These are phyloP conservation scores for Stropharia rugosoannulata DNA, from an alignment of 768 basidiomycete genomes.

Conservation along the genomic window DNA sequence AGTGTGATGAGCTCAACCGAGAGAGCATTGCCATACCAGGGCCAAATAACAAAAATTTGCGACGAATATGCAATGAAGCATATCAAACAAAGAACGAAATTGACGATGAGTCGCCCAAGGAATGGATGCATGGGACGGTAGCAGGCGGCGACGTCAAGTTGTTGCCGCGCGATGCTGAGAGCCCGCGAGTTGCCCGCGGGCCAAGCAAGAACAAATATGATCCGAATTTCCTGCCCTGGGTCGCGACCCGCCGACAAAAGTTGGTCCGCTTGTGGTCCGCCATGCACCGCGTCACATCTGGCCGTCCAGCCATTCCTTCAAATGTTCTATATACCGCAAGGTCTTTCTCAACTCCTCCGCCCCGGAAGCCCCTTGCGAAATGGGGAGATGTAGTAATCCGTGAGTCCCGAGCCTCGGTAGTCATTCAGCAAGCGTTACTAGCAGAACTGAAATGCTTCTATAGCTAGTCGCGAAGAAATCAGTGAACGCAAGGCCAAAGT, in stretches of 20 bases:
- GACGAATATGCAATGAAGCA: constrained; percentile 87
- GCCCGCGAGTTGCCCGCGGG: constrained; percentile 18
- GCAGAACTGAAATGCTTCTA: not conserved
- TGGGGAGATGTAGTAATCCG: constrained; percentile 30
- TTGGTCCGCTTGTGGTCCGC: not conserved
- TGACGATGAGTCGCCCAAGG: constrained; percentile 63
- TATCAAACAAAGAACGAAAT: constrained; percentile 69
- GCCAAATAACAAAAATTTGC: constrained; percentile 89
- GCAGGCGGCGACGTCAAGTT: not conserved
- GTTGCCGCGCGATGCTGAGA: not conserved
- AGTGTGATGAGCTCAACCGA: constrained; percentile 74
- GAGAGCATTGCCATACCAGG: constrained; percentile 82
- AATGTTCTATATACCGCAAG: not conserved
- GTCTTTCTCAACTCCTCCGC: constrained; percentile 10
- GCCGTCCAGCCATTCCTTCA: constrained; percentile 10
- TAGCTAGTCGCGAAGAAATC: constrained; percentile 14
- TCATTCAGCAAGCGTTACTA: not conserved
- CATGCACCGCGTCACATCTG: constrained; percentile 17
- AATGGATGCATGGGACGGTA: constrained; percentile 35
- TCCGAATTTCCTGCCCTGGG: constrained; percentile 1
- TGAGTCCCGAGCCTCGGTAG: constrained; percentile 18
- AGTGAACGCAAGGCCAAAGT: not conserved
- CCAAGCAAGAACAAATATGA: constrained; percentile 18
- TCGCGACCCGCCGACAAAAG: not conserved
- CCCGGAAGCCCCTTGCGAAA: constrained; percentile 4